A percentile compares a stretch with the other conserved stretches of the same genome.
Evolutionary conservation across 2,329 filamentous ascomycete genomes (phyloP).

Genomic region (Aspergillus sp.): DNA sequence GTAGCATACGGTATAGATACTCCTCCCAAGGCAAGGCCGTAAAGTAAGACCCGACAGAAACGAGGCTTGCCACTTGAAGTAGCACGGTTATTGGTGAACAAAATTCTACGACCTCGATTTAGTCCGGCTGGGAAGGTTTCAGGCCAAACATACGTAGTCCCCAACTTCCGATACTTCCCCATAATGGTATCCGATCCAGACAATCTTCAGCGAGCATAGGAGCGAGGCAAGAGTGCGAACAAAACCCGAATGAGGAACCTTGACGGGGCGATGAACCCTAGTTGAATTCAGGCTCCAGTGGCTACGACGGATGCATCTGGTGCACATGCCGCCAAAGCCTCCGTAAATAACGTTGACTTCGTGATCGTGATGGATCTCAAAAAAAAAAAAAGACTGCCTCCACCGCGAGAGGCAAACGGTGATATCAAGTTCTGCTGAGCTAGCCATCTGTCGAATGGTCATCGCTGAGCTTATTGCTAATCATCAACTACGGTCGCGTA

Average conservation of each 20-base stretch:
- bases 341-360: not conserved
- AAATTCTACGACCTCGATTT: not conserved
- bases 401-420: not conserved
- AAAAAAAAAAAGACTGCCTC: not conserved
- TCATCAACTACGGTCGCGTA: not conserved
- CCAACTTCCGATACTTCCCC: not conserved
- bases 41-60: not conserved
- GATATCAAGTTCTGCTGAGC: not conserved
- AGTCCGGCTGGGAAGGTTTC: not conserved
- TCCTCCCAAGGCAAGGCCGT: not conserved
- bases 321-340: not conserved
- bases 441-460: not conserved
- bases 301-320: not conserved
- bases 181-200: not conserved
- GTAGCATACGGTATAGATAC: not conserved
- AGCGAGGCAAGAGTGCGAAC: not conserved
- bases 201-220: not conserved
- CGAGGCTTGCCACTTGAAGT: not conserved
- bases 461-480: conserved; percentile 1
- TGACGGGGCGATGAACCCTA: not conserved
- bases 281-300: not conserved
- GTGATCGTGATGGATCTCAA: not conserved
- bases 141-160: not conserved
- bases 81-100: not conserved
- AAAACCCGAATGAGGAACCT: not conserved